A percentile compares a stretch with the other conserved stretches of the same genome.
phyloP scores from a whole-genome alignment of 371 early-diverging fungal genomes.

The Thermomucor indicae-seudaticae region DNA sequence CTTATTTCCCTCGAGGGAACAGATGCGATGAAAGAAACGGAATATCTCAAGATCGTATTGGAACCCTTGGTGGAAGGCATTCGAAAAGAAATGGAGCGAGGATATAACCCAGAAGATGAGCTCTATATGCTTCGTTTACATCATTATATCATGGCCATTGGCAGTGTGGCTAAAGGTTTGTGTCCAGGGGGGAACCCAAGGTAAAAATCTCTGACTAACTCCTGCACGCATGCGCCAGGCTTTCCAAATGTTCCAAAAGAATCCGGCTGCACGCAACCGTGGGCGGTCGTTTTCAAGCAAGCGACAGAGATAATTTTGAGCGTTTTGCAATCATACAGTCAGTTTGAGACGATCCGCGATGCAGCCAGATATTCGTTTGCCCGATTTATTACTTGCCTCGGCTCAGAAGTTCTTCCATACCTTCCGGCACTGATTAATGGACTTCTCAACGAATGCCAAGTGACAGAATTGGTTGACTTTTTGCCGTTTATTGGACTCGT shows the following conservation, averaged over 20 bases:
- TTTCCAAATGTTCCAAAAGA: constrained; percentile 70
- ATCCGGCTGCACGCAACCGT: constrained; percentile 43
- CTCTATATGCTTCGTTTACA: constrained; percentile 70
- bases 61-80: constrained; percentile 78
- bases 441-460: constrained; percentile 69
- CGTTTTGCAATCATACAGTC: constrained; percentile 67
- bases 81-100: constrained; percentile 49
- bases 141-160: constrained; percentile 85
- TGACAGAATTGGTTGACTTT: constrained; percentile 82
- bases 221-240: constrained; percentile 30
- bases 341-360: constrained; percentile 73
- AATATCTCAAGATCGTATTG: constrained; percentile 72
- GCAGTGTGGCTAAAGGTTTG: constrained; percentile 79
- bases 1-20: constrained; percentile 77
- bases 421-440: constrained; percentile 78
- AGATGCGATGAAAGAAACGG: constrained; percentile 67
- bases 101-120: constrained; percentile 61
- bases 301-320: constrained; percentile 78
- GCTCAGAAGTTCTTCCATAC: constrained; percentile 78
- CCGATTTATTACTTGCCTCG: constrained; percentile 83
- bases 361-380: constrained; percentile 84
- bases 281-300: constrained; percentile 73
- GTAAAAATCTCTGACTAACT: not conserved
- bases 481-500: constrained; percentile 82
- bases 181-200: not conserved